Conservation (phyloP, 805 yeast species). For the Myxozyma neotropica region DNA sequence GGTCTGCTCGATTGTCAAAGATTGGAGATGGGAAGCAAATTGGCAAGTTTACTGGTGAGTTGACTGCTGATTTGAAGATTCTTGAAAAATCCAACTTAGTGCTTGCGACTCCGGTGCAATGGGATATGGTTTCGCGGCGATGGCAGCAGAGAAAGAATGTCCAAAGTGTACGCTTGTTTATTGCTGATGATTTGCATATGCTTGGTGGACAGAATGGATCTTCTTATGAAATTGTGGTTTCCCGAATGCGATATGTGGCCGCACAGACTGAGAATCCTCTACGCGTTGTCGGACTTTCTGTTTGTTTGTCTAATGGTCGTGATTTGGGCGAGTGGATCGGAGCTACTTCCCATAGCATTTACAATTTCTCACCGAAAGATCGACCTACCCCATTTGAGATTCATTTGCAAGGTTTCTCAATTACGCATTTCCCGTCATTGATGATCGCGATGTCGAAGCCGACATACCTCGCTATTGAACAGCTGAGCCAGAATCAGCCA, state of each 20-base stretch:
- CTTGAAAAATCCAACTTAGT: constrained; percentile 66
- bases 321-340: constrained; percentile 91
- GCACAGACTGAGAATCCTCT: constrained; percentile 60
- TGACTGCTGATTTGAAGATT: constrained; percentile 55
- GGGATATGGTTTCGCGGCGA: constrained; percentile 70
- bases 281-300: constrained; percentile 70
- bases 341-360: constrained; percentile 58
- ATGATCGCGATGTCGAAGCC: constrained; percentile 56
- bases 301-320: constrained; percentile 70
- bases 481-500: constrained; percentile 39
- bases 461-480: constrained; percentile 48
- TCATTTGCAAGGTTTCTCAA: constrained; percentile 51
- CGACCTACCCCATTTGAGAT: constrained; percentile 60
- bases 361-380: constrained; percentile 69
- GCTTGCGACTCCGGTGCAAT: constrained; percentile 77
- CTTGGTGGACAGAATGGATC: constrained; percentile 65
- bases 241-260: constrained; percentile 72
- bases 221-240: constrained; percentile 66
- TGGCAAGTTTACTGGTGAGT: constrained; percentile 60
- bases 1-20: constrained; percentile 55
- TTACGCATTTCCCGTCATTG: constrained; percentile 56
- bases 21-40: constrained; percentile 63
- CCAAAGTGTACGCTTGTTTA: constrained; percentile 64
- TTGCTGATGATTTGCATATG: constrained; percentile 73
- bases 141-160: constrained; percentile 79